phyloP scores from a whole-genome alignment of 2,329 filamentous ascomycete genomes.

The Neophaeococcomyces aloes region DNA sequence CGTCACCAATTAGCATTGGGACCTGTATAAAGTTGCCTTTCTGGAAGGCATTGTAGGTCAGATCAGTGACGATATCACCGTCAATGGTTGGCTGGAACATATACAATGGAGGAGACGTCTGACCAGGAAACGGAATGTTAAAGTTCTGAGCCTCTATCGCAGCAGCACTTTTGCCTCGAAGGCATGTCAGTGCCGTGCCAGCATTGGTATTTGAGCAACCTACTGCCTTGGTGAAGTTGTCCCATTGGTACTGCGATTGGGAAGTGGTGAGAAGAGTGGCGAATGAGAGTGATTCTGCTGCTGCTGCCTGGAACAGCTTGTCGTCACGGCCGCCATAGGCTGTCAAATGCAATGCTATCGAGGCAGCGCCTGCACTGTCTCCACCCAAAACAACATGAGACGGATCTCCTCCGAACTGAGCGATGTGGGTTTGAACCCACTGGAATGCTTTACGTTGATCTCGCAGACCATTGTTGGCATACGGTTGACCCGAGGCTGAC shows the following conservation, averaged over 20 bases:
- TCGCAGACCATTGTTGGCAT: constrained; percentile 56
- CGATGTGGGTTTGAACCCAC: constrained; percentile 59
- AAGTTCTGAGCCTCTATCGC: constrained; percentile 38
- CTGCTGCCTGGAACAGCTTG: constrained; percentile 43
- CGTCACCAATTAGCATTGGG: constrained; percentile 47
- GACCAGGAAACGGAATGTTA: constrained; percentile 36
- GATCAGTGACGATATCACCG: constrained; percentile 40
- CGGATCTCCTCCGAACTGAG: constrained; percentile 58
- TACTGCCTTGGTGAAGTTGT: constrained; percentile 41
- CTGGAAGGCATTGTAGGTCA: constrained; percentile 40
- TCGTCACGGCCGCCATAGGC: constrained; percentile 41
- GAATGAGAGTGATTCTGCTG: constrained; percentile 46
- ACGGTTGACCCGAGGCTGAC: constrained; percentile 3
- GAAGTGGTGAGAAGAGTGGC: constrained; percentile 37
- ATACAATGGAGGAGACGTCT: constrained; percentile 34
- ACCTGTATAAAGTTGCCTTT: constrained; percentile 42
- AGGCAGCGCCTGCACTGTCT: constrained; percentile 55
- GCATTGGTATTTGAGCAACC: constrained; percentile 30
- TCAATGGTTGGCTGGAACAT: constrained; percentile 45
- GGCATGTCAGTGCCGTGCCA: constrained; percentile 38
- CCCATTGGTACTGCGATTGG: constrained; percentile 43
- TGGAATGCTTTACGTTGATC: constrained; percentile 60
- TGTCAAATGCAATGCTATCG: constrained; percentile 54
- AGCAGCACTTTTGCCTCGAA: constrained; percentile 36
- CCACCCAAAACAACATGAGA: constrained; percentile 58